A percentile compares a stretch with the other conserved stretches of the same genome.
Evolutionary conservation across 179 eudicot genomes (phyloP).

Genomic region (Silene noctiflora): DNA sequence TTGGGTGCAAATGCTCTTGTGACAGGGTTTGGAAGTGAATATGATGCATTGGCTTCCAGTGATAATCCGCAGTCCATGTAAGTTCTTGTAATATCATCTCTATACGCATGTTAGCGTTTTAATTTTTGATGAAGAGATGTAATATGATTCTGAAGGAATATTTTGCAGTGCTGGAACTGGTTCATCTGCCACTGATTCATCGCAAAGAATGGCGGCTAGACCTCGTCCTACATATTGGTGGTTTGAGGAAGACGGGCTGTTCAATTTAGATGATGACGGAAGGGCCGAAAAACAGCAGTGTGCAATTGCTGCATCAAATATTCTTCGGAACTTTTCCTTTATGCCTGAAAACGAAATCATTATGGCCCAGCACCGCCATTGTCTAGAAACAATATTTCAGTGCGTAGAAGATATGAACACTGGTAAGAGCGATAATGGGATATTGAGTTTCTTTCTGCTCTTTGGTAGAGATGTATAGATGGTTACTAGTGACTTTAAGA

Average conservation of each 20-base stretch:
- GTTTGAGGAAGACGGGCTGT: conserved; percentile 92
- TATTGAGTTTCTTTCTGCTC: conserved; percentile 5
- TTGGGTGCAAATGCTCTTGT: conserved; percentile 75
- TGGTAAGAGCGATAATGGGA: conserved; percentile 37
- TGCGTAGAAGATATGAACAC: conserved; percentile 77
- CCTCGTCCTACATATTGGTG: conserved; percentile 68
- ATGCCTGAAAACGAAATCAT: conserved; percentile 90
- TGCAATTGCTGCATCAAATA: conserved; percentile 96
- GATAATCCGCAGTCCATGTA: conserved; percentile 52
- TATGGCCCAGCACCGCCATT: conserved; percentile 93
- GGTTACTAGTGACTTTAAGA: conserved; percentile 2
- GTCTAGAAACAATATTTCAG: conserved; percentile 85
- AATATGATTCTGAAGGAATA: conserved; percentile 23
- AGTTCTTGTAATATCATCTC: neutral
- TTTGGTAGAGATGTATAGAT: neutral
- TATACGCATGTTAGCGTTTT: neutral
- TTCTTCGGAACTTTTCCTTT: conserved; percentile 88
- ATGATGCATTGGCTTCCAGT: conserved; percentile 51
- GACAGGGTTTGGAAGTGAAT: conserved; percentile 87
- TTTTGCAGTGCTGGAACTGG: conserved; percentile 50
- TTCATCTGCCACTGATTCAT: conserved; percentile 46
- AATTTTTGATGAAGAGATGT: neutral
- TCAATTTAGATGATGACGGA: conserved; percentile 91
- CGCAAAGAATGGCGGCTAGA: conserved; percentile 46
- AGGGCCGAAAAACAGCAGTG: conserved; percentile 86